Evolutionary conservation across 2,329 filamentous ascomycete species (phyloP), one percentile per base, ranked within the genome.

Genomic region (Orbilia brochopaga): DNA sequence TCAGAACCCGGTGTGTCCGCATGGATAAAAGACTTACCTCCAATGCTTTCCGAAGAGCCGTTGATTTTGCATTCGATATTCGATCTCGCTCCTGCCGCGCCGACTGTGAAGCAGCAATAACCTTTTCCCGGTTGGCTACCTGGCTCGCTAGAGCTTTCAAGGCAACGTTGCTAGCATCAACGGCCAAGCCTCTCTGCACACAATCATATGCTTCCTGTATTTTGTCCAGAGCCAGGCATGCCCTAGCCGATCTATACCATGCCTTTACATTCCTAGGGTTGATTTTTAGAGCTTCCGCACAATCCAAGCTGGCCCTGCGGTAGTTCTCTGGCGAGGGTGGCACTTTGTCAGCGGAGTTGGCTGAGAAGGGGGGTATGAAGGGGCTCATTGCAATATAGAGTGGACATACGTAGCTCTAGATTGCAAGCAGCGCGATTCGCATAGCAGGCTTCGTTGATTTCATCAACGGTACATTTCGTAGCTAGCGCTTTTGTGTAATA

Each of bases 381-480:
- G n/a, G n/a, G 24, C 8, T 15, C 6, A 27, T 37, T 10, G 23
- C 2, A 5, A 32, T 54, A 27, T 11, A 4, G 27, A 40, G 30
- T n/a, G 19, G 23, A 79, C 82, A 74, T 83, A 87, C 87, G 86
- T 75, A 97, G 84, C 79, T 92, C 89, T 73, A 99, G 83, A 79
- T 97, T 90, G 80, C 91, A 96, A 27, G 95, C 87, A 0, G 93
- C 92, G 72, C 94, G 87, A 80, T 99, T 99, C 74, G 89, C 86
- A 79, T 92, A 88, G 72, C 91, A 88, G 1, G 87, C 85, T 80
- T 95, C 82, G 66, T 82, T 79, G 15, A 84, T 83, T 75, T 88
- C 85, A 44, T 87, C 88, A 57, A 86, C 85, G 1, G 76, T 76
- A 75, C 83, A 66, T 85, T 84, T 82, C 5, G 95, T 85, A 10